These are phyloP conservation scores for Dentipellis sp. DNA, from an alignment of 768 basidiomycete genomes.

Conservation along the genomic window DNA sequence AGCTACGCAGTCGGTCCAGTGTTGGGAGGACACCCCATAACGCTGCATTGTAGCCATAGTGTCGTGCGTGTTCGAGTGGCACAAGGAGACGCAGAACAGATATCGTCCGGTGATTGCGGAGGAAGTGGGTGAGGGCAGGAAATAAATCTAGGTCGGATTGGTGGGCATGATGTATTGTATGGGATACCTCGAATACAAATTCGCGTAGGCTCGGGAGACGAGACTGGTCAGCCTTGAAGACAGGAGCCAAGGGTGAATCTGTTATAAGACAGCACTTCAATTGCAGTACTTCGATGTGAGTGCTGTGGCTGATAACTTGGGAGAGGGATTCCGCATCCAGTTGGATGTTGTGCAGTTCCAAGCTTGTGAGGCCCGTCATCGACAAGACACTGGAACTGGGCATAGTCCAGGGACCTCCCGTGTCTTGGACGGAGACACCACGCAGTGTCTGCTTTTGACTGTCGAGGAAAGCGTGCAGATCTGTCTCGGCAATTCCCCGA, in stretches of 20 bases:
- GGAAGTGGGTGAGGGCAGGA: conserved; percentile 58
- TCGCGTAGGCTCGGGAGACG: conserved; percentile 52
- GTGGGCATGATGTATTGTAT: conserved; percentile 19
- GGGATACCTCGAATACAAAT: conserved; percentile 38
- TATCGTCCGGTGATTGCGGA: conserved; percentile 45
- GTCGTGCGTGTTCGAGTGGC: conserved; percentile 29
- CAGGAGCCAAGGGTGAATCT: conserved; percentile 43
- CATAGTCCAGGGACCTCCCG: too few relatives aligned
- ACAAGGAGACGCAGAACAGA: conserved; percentile 41
- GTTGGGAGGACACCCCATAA: conserved; percentile 65
- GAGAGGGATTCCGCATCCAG: conserved; percentile 36
- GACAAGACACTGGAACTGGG: too few relatives aligned
- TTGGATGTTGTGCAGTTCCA: background rate
- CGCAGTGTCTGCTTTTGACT: too few relatives aligned
- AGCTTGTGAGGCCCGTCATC: background rate
- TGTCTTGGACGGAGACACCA: too few relatives aligned
- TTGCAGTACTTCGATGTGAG: conserved; percentile 54
- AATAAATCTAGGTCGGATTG: conserved; percentile 49
- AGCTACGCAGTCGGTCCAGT: conserved; percentile 37
- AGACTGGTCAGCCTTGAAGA: conserved; percentile 9
- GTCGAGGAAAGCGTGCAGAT: too few relatives aligned
- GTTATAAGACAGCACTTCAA: conserved; percentile 39
- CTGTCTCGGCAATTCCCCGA: background rate
- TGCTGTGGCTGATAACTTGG: conserved; percentile 50
- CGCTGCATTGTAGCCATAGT: conserved; percentile 57